phyloP scores from a whole-genome alignment of 768 basidiomycete genomes.

The Naganishia onofrii region DNA sequence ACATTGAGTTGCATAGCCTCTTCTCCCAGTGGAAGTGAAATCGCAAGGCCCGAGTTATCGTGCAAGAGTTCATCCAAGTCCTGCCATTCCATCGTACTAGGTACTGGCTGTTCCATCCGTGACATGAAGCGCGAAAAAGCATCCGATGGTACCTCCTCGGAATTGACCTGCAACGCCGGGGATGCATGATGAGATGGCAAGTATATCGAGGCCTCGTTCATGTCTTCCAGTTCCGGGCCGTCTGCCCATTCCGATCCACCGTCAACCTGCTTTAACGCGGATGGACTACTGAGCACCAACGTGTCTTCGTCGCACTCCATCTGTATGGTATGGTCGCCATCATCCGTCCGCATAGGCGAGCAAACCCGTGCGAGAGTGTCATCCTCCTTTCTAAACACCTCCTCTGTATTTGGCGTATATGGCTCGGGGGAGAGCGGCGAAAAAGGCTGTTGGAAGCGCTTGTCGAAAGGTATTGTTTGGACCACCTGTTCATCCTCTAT shows the following conservation, averaged over 20 bases:
- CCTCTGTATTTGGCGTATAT: neutral
- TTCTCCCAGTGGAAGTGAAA: conserved; percentile 1
- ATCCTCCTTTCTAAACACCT: neutral
- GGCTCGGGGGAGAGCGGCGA: neutral
- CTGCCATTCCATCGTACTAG: neutral
- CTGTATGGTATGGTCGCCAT: neutral
- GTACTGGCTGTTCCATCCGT: neutral
- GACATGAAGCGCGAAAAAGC: neutral
- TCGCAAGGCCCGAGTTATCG: conserved; percentile 6
- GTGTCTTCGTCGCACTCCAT: neutral
- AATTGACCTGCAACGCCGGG: neutral
- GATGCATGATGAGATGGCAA: neutral
- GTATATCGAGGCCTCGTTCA: neutral
- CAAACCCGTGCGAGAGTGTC: neutral
- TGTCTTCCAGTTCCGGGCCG: neutral
- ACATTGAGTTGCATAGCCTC: neutral
- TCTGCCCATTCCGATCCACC: neutral
- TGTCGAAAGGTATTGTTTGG: neutral
- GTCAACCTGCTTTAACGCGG: neutral
- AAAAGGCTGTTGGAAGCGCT: neutral
- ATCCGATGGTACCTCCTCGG: neutral
- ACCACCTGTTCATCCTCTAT: neutral
- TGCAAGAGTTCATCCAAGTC: neutral
- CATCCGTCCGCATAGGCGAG: neutral
- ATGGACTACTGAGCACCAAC: neutral